Base-by-base conservation (phyloP, 148 eudicot genomes). In the Rhododendron mucronatum region DNA sequence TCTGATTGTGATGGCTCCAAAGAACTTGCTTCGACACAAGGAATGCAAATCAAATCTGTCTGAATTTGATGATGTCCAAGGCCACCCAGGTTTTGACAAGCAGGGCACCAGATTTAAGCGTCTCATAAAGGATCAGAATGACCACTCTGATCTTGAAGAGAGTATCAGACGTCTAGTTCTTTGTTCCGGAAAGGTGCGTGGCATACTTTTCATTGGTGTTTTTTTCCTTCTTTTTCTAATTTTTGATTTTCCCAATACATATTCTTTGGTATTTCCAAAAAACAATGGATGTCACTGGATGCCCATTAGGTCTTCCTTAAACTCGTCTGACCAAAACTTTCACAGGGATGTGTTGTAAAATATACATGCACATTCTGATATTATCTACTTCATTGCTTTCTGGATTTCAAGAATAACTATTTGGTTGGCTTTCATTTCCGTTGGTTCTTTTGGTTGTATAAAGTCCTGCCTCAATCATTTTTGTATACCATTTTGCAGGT, bases 51-150 rank as follows among this genome's bases (percentile, higher is more conserved):
- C 98, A 73, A 95, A 95, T 90, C 87, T 96, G n/a, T 96, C 97
- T 23, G 99, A 96, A 92, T 96, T 96, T 88, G 99, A 95, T 89
- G 96, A 96, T 89, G 95, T 94, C 83, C 88, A 94, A 89, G 96
- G 98, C 35, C 99, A 96, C 84, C 95, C 94, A 67, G 98, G 98
- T 75, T 96, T 96, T 84, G 96, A 96, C 90, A 94, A 94, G 86
- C 98, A 96, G 90, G 98, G 98, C 41, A 96, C 98, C 84, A 92
- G 96, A 82, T 96, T 96, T 86, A 95, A 96, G 89, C 98, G 99
- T 71, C 93, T 96, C 39, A 93, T 95, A 57, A 95, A 95, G 89
- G 99, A 96, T 87, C 96, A 91, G 90, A 96, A 93, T 83, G 86
- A 88, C 87, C 96, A 93, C 87, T 92, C 97, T 73, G 94, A 94